Evolutionary conservation across 306 rosid species (phyloP).

Genomic region (Dalbergia oliveri): DNA sequence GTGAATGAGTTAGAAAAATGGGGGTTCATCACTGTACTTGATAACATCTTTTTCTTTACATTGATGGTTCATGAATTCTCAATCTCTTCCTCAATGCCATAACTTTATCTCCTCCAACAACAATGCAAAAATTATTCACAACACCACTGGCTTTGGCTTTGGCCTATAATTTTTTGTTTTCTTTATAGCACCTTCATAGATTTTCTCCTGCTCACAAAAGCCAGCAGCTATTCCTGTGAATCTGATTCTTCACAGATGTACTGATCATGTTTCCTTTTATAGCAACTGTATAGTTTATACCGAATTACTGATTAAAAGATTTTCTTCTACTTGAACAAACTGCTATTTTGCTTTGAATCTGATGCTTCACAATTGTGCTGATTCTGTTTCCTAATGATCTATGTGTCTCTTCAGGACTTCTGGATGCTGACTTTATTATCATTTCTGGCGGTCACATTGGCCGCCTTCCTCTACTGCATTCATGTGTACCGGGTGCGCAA

Average conservation of each 20-base stretch:
- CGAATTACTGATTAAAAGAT: neutral
- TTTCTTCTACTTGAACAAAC: neutral
- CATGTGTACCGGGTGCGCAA: slow-evolving; percentile 65
- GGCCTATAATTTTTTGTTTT: neutral
- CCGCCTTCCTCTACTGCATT: slow-evolving; percentile 69
- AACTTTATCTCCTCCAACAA: neutral
- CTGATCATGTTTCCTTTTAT: slow-evolving; percentile 18
- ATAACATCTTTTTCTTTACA: neutral
- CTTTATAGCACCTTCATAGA: neutral
- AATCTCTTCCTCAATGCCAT: too few relatives aligned
- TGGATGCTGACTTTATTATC: slow-evolving; percentile 75
- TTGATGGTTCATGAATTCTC: neutral
- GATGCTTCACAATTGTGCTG: slow-evolving; percentile 27
- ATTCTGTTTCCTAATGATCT: slow-evolving; percentile 22
- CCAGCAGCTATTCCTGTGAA: neutral
- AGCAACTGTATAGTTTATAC: neutral
- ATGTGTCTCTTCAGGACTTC: slow-evolving; percentile 65
- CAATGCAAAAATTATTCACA: neutral
- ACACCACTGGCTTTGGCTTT: neutral
- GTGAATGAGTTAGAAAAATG: neutral
- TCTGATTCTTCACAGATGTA: slow-evolving; percentile 28
- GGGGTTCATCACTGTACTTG: neutral
- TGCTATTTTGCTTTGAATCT: slow-evolving; percentile 11
- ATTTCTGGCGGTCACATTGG: slow-evolving; percentile 66
- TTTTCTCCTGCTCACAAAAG: neutral